Percentiles rank a stretch among this genome's conserved stretches.
Evolutionary conservation across 495 filamentous ascomycete species (phyloP).

Genomic region (Letharia columbiana): DNA sequence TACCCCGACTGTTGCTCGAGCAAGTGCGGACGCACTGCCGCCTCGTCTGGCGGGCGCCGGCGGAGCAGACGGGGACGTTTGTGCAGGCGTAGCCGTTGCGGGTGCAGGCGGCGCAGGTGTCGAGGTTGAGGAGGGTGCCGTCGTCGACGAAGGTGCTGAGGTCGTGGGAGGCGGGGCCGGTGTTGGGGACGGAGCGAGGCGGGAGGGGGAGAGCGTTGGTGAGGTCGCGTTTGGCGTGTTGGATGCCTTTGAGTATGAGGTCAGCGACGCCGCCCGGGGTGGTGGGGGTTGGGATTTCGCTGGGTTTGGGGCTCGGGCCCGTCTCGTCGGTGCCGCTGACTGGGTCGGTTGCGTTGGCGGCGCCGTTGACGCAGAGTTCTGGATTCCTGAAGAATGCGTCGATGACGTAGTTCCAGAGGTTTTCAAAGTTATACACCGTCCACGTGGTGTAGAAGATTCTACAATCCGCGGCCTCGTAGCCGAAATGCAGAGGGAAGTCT

Average conservation of each 20-base stretch:
- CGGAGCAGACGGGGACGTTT: constrained; percentile 1
- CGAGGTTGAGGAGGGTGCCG: neutral
- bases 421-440: constrained; percentile 35
- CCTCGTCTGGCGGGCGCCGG: neutral
- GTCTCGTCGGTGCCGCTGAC: neutral
- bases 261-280: constrained; percentile 11
- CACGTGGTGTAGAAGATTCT: constrained; percentile 44
- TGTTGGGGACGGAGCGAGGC: constrained; percentile 8
- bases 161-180: neutral
- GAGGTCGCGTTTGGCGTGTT: constrained; percentile 5
- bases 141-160: constrained; percentile 9
- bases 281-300: constrained; percentile 7
- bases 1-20: neutral
- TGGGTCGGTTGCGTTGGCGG: constrained; percentile 13
- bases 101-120: constrained; percentile 4
- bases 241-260: constrained; percentile 16
- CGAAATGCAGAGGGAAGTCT: constrained; percentile 43
- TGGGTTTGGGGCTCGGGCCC: constrained; percentile 1
- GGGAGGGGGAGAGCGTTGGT: neutral
- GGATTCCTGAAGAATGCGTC: constrained; percentile 25
- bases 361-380: constrained; percentile 20
- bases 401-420: constrained; percentile 39
- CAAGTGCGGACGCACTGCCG: neutral
- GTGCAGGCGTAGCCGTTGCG: constrained; percentile 2
- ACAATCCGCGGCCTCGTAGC: constrained; percentile 45